Evolutionary conservation across 306 rosid species (phyloP), one percentile per base, ranked within the genome.

Genomic region (Hippophae rhamnoides): DNA sequence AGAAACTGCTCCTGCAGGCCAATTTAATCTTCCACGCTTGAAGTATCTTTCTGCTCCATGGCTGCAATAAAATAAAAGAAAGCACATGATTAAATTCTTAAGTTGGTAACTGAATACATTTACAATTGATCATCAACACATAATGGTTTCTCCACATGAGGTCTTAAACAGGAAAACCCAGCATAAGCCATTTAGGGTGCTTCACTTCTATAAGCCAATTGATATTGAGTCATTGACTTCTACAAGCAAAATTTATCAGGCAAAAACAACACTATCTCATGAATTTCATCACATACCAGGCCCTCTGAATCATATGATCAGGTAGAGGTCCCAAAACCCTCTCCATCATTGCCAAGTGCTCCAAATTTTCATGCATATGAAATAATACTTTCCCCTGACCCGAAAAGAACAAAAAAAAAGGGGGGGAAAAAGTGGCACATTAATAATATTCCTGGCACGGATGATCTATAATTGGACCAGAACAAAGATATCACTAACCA

Each of bases 281-380:
- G 38, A 31, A 31, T 31, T 31, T 31, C 38, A 31, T 31, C 44
- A 55, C 89, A 78, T 82, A 84, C 95, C 84, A 89, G 9, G 93
- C 86, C 46, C 79, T 78, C 14, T 74, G 73, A 59, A 64, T 81
- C 95, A 87, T 76, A 55, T 84, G 89, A 26, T 78, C 89, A 41
- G 95, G 95, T 45, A 84, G 60, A 49, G 92, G 85, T 41, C 92
- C 95, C 71, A 87, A 71, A 65, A 87, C 92, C 79, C 79, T 84
- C 83, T 87, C 95, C 95, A 84, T 87, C 92, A 80, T 84, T 70
- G 95, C 95, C 56, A 87, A 86, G 74, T 87, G 95, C 67, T 87
- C 92, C 65, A 87, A 71, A 70, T 87, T 87, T 68, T 87, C 90
- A 1, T 87, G 95, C 3, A 88, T 81, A 67, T 87, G 95, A 69